Percentiles rank a stretch among this genome's conserved stretches.
These are phyloP conservation scores for Bipolaris zeicola DNA, from an alignment of 2,329 filamentous ascomycete species.

Conservation along the genomic window DNA sequence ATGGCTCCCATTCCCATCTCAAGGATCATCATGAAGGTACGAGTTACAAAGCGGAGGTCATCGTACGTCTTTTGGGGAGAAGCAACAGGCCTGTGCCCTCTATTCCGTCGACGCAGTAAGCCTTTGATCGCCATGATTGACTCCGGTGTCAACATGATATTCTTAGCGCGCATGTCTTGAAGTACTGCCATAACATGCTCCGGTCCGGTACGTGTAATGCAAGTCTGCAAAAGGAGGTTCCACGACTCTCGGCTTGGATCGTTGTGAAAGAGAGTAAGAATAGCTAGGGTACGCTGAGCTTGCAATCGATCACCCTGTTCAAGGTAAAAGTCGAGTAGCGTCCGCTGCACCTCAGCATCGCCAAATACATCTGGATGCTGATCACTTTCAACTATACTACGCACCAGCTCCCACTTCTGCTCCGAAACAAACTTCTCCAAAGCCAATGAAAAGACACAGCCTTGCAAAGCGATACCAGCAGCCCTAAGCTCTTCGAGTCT, in stretches of 20 bases:
- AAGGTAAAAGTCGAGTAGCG: slow-evolving; percentile 60
- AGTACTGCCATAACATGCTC: slow-evolving; percentile 43
- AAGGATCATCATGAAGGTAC: slow-evolving; percentile 56
- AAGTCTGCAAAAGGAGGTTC: slow-evolving; percentile 56
- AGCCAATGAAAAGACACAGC: slow-evolving; percentile 68
- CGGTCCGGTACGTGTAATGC: slow-evolving; percentile 38
- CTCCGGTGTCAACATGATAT: slow-evolving; percentile 49
- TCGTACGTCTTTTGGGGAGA: slow-evolving; percentile 31
- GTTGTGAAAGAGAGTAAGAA: slow-evolving; percentile 55
- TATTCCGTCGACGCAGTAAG: slow-evolving; percentile 48
- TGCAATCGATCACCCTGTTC: slow-evolving; percentile 57
- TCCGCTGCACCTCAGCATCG: slow-evolving; percentile 60
- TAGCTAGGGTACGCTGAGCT: slow-evolving; percentile 61
- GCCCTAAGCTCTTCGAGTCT: slow-evolving; percentile 66
- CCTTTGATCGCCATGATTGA: slow-evolving; percentile 52
- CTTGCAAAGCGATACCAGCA: slow-evolving; percentile 66
- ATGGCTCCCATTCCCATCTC: slow-evolving; percentile 51
- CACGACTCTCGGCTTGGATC: slow-evolving; percentile 48
- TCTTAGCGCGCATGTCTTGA: slow-evolving; percentile 57
- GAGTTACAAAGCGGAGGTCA: slow-evolving; percentile 54
- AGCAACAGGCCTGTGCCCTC: slow-evolving; percentile 43
- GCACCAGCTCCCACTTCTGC: slow-evolving; percentile 59
- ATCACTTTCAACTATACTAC: slow-evolving; percentile 62
- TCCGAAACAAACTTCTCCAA: slow-evolving; percentile 67
- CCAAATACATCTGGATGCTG: slow-evolving; percentile 69